Percentiles rank a stretch among this genome's conserved stretches.
Evolutionary conservation across 1,139 yeast species (phyloP).

Genomic region (Blastobotrys raffinosifermentans): DNA sequence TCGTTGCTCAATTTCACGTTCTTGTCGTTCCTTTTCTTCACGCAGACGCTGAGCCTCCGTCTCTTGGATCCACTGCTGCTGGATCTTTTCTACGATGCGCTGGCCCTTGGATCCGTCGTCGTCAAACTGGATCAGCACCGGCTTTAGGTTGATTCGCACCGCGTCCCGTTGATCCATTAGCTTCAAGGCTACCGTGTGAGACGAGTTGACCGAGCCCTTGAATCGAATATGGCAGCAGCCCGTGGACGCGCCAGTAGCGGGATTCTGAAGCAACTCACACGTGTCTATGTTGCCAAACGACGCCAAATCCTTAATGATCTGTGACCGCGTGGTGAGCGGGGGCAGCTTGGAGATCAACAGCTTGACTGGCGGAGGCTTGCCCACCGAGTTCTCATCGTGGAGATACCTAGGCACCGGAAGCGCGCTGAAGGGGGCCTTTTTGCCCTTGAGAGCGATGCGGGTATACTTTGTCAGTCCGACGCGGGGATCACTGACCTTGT

Average conservation of each 20-base stretch:
- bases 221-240: slow-evolving; percentile 66
- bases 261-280: slow-evolving; percentile 60
- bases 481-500: slow-evolving; percentile 35
- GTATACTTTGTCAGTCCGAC: slow-evolving; percentile 14
- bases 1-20: no score
- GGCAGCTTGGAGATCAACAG: slow-evolving; percentile 63
- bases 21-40: background rate
- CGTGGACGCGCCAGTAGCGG: slow-evolving; percentile 71
- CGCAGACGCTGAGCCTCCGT: slow-evolving; percentile 11
- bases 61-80: no score
- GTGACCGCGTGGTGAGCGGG: slow-evolving; percentile 42
- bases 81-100: slow-evolving; percentile 21
- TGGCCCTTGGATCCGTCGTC: slow-evolving; percentile 28
- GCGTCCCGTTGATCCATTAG: slow-evolving; percentile 34
- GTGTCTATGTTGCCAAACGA: slow-evolving; percentile 57
- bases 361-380: slow-evolving; percentile 68
- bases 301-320: slow-evolving; percentile 49
- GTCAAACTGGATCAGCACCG: slow-evolving; percentile 31
- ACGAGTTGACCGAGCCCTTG: slow-evolving; percentile 49
- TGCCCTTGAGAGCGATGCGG: slow-evolving; percentile 23
- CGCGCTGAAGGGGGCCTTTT: slow-evolving; percentile 31
- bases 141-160: slow-evolving; percentile 32
- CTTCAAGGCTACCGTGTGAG: slow-evolving; percentile 45
- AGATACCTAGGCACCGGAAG: slow-evolving; percentile 48
- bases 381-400: slow-evolving; percentile 63